Evolutionary conservation across 163 green algal genomes (phyloP).

Genomic region (Picocystis sp.): DNA sequence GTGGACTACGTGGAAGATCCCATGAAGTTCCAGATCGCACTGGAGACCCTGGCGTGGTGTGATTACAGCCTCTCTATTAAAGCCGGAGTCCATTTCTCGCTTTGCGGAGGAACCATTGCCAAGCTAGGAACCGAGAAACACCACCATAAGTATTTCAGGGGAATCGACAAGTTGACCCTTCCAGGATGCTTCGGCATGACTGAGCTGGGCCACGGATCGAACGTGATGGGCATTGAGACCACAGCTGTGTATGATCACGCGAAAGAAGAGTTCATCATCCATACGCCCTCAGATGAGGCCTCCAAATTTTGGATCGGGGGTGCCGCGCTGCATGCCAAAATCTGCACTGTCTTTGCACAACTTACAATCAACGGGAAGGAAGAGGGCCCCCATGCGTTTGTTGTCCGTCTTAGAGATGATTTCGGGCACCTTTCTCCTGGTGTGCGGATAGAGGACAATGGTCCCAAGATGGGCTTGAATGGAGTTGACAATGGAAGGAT

Average conservation of each 20-base stretch:
- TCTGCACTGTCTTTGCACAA: constrained; percentile 55
- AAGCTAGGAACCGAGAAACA: constrained; percentile 69
- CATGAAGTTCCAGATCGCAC: constrained; percentile 31
- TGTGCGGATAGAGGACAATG: constrained; percentile 63
- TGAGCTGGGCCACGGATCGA: constrained; percentile 58
- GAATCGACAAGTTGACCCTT: constrained; percentile 52
- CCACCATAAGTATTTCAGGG: constrained; percentile 28
- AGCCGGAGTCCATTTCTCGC: constrained; percentile 67
- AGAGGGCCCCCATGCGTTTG: constrained; percentile 81
- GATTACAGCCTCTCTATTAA: constrained; percentile 76
- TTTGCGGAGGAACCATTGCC: constrained; percentile 72
- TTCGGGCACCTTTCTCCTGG: constrained; percentile 39
- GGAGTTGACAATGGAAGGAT: constrained; percentile 41
- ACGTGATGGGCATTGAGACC: constrained; percentile 81
- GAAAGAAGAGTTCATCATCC: constrained; percentile 51
- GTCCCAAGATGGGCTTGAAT: constrained; percentile 48
- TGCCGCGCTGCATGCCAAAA: constrained; percentile 31
- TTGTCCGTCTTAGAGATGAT: constrained; percentile 70
- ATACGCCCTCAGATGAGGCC: constrained; percentile 58
- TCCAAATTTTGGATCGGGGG: constrained; percentile 55
- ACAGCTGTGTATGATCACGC: constrained; percentile 39
- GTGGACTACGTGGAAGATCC: constrained; percentile 57
- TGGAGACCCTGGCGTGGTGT: constrained; percentile 44
- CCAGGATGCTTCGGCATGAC: constrained; percentile 79
- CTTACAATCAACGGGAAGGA: constrained; percentile 29